Evolutionary conservation across 2,329 filamentous ascomycete species (phyloP).

Genomic region (Penicillium crustosum): DNA sequence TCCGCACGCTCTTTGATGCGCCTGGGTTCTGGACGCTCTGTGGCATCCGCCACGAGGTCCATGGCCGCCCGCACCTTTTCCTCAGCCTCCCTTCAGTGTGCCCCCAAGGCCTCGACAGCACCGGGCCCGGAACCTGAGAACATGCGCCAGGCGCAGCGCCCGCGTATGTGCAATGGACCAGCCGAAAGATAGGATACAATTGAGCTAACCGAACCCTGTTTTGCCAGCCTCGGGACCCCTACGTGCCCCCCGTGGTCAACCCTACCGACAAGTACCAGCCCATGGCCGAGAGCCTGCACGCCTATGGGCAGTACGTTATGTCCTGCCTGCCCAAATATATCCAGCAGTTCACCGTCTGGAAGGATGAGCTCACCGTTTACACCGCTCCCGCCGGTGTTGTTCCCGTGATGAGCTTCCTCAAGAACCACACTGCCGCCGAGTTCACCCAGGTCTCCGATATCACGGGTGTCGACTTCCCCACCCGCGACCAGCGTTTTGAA

Average conservation of each 20-base stretch:
- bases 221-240: constrained; percentile 58
- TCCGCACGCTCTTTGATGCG: constrained; percentile 48
- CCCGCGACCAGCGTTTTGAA: constrained; percentile 92
- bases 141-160: constrained; percentile 61
- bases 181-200: constrained; percentile 7
- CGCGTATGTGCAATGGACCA: constrained; percentile 42
- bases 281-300: constrained; percentile 84
- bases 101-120: constrained; percentile 52
- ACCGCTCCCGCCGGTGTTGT: constrained; percentile 85
- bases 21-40: constrained; percentile 42
- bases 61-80: constrained; percentile 40
- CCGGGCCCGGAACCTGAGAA: constrained; percentile 63
- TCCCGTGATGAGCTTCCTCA: constrained; percentile 90
- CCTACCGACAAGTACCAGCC: constrained; percentile 89
- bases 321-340: constrained; percentile 96
- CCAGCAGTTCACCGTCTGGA: constrained; percentile 99
- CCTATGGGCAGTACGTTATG: constrained; percentile 95
- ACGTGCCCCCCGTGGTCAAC: constrained; percentile 76
- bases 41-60: constrained; percentile 37
- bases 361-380: constrained; percentile 95
- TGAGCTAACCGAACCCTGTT: constrained; percentile 17
- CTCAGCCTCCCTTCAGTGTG: constrained; percentile 40
- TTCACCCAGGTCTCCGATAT: constrained; percentile 92
- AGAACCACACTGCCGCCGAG: constrained; percentile 96
- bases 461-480: constrained; percentile 94